Evolutionary conservation across 495 filamentous ascomycete species (phyloP).

Genomic region (Penicillium simplicissimum): DNA sequence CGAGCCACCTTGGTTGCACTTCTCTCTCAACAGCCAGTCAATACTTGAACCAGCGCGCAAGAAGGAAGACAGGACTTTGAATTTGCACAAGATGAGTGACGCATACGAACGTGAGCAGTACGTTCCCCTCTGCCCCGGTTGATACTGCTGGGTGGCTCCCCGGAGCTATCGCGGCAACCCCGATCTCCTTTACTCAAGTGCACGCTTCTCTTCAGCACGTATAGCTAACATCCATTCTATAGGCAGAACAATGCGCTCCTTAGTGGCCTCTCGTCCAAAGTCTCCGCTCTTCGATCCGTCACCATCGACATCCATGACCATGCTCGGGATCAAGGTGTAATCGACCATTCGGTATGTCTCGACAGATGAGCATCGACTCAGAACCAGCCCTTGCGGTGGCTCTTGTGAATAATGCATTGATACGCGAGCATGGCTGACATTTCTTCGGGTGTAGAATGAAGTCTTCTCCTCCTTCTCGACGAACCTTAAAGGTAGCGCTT

Average conservation of each 20-base stretch:
- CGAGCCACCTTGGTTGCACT: slow-evolving; percentile 11
- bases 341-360: slow-evolving; percentile 75
- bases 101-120: slow-evolving; percentile 91
- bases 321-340: slow-evolving; percentile 79
- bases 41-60: neutral
- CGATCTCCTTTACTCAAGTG: slow-evolving; percentile 5
- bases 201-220: neutral
- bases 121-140: slow-evolving; percentile 8
- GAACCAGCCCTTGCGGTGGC: neutral
- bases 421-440: slow-evolving; percentile 5
- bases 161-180: neutral
- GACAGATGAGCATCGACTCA: neutral
- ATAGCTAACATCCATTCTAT: slow-evolving; percentile 13
- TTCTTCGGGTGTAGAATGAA: slow-evolving; percentile 47
- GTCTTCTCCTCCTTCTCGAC: slow-evolving; percentile 60
- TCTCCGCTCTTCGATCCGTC: slow-evolving; percentile 88
- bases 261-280: slow-evolving; percentile 84
- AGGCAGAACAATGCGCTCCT: slow-evolving; percentile 96
- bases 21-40: neutral
- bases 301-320: slow-evolving; percentile 99
- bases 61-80: neutral
- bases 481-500: slow-evolving; percentile 78
- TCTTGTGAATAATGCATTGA: neutral
- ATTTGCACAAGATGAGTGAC: slow-evolving; percentile 71
- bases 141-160: neutral